Evolutionary conservation across 2,329 filamentous ascomycete species (phyloP).

Genomic region (Penicillium sp.): DNA sequence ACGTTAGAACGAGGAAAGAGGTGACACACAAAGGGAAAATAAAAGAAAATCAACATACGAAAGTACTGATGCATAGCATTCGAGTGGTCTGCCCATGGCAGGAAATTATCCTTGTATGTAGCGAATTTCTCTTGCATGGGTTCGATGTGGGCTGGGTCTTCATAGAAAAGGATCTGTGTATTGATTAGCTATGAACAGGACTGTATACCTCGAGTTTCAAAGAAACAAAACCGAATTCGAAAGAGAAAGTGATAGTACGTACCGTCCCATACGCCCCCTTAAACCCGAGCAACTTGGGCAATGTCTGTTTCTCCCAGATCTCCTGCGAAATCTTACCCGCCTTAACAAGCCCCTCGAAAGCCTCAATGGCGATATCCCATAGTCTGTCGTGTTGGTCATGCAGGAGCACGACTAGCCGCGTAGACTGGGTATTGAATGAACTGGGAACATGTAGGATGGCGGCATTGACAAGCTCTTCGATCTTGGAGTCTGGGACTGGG

Average conservation of each 20-base stretch:
- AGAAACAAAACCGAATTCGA: constrained; percentile 34
- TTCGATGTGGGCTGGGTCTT: constrained; percentile 67
- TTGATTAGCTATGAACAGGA: not conserved
- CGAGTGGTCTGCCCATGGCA: constrained; percentile 70
- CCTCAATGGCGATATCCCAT: constrained; percentile 70
- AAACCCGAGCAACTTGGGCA: constrained; percentile 57
- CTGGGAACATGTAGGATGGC: constrained; percentile 69
- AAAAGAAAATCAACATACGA: constrained; percentile 31
- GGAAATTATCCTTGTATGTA: constrained; percentile 75
- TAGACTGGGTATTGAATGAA: constrained; percentile 85
- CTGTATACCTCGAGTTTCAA: not conserved
- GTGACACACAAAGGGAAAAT: not conserved
- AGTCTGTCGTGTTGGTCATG: constrained; percentile 81
- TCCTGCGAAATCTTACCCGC: constrained; percentile 48
- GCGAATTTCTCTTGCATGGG: constrained; percentile 66
- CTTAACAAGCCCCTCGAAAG: constrained; percentile 67
- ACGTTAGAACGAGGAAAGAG: not conserved
- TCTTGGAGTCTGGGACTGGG: constrained; percentile 35
- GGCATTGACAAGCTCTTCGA: constrained; percentile 38
- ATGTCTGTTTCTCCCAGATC: constrained; percentile 51
- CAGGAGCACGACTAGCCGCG: constrained; percentile 74
- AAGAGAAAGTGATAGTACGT: not conserved
- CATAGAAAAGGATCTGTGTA: constrained; percentile 71
- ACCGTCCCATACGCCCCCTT: constrained; percentile 68
- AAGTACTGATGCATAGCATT: constrained; percentile 79